Conservation (phyloP, 2,329 filamentous ascomycete species). For the Xenosphaeropsis pyriputrescens region DNA sequence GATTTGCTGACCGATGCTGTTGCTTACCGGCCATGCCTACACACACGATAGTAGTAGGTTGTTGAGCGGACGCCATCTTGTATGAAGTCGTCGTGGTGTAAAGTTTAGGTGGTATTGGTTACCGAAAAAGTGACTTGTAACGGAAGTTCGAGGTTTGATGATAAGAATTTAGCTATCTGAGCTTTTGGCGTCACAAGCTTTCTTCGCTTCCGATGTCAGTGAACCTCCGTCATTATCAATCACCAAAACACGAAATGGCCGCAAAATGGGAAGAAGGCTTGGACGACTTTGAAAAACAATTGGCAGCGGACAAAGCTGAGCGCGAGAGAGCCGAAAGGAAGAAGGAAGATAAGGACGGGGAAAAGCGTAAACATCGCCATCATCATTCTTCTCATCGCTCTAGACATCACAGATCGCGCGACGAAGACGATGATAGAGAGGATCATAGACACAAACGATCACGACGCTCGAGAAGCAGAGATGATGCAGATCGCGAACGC, state of each 20-base stretch:
- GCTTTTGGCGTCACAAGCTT: conserved; percentile 1
- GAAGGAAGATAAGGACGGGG: conserved; percentile 25
- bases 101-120: background rate
- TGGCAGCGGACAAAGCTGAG: conserved; percentile 48
- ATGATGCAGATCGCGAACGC: conserved; percentile 17
- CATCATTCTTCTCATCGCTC: conserved; percentile 7
- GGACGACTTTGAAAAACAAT: conserved; percentile 63
- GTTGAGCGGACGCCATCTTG: conserved; percentile 31
- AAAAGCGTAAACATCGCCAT: conserved; percentile 19
- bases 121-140: background rate
- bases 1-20: conserved; percentile 1
- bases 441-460: conserved; percentile 49
- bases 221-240: background rate
- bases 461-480: conserved; percentile 22
- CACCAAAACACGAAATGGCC: conserved; percentile 16
- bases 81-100: too few relatives aligned
- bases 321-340: conserved; percentile 31
- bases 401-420: conserved; percentile 3
- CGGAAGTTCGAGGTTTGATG: background rate
- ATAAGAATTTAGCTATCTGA: background rate
- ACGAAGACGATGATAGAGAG: conserved; percentile 31
- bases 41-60: conserved; percentile 68
- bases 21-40: conserved; percentile 82
- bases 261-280: conserved; percentile 26
- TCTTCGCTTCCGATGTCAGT: background rate